Evolutionary conservation across 2,329 filamentous ascomycete species (phyloP), one percentile per base, ranked within the genome.

Genomic region (Ambrosiella cleistominuta): DNA sequence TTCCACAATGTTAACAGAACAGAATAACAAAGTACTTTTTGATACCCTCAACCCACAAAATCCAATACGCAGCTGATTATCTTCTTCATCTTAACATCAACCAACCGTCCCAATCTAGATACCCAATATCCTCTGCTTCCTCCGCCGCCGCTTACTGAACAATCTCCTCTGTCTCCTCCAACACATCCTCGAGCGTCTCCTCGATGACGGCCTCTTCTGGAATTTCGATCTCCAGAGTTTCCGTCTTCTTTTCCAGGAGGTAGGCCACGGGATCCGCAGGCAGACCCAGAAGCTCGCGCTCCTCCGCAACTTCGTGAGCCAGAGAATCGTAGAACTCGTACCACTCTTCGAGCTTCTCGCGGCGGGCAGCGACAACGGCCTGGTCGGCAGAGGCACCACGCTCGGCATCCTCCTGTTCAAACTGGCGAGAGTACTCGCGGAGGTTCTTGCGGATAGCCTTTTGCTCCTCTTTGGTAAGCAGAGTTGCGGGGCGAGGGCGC

Each of bases 391-490:
- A 91, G 62, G 90, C 91, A 68, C 90, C 90, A 68, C 91, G 89
- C 68, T 94, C 89, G 63, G 85, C 81, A 71, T 98, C 94, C 69
- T 95, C 86, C 73, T 95, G 88, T 65, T 98, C 93, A 70, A 98
- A 98, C 63, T 86, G 77, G 68, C 88, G 87, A 70, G 84, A 88
- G 81, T 96, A 98, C 72, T 97, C 93, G 65, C 91, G 87, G 58
- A 98, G 83, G 73, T 96, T 98, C 81, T 95, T 96, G 75, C 94
- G 91, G 67, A 97, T 88, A 67, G 86, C 80, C 78, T 96, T 95
- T 76, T 97, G 93, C 76, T 98, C 91, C 63, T 97, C 91, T 75
- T 95, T 95, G 70, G 80, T 83, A 60, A 98, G 85, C 62, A 98
- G 81, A n/a, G 88, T 93, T 7, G 87, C 70, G 17, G 93, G 93